Conservation (phyloP, 805 yeast species). For the Candida ovalis region DNA sequence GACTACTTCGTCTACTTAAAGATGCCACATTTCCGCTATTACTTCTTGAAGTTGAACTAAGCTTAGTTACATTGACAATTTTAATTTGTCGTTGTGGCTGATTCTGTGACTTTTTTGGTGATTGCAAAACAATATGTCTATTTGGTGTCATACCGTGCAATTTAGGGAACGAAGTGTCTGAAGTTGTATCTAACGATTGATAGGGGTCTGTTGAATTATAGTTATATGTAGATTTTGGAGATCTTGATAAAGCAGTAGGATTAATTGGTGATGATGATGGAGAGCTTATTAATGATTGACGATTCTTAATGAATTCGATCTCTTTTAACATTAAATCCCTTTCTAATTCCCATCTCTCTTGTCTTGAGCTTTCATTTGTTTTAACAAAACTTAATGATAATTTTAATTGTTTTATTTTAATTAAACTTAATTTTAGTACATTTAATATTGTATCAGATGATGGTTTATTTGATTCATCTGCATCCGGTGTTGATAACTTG, state of each 20-base stretch:
- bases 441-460: slow-evolving; percentile 8
- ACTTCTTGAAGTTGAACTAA: slow-evolving; percentile 1
- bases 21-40: background rate
- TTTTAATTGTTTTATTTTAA: slow-evolving; percentile 18
- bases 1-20: background rate
- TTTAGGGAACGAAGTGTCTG: slow-evolving; percentile 6
- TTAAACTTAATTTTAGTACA: slow-evolving; percentile 14
- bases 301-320: slow-evolving; percentile 21
- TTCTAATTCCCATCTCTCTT: slow-evolving; percentile 22
- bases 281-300: slow-evolving; percentile 1
- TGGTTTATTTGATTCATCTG: background rate
- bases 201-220: background rate
- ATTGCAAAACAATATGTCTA: slow-evolving; percentile 4
- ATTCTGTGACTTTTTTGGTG: slow-evolving; percentile 1
- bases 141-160: slow-evolving; percentile 9
- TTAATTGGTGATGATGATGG: background rate
- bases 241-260: background rate
- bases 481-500: slow-evolving; percentile 6
- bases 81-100: slow-evolving; percentile 9
- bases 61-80: slow-evolving; percentile 9
- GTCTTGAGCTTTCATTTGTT: slow-evolving; percentile 15
- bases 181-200: background rate
- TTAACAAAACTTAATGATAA: slow-evolving; percentile 15
- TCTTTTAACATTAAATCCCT: slow-evolving; percentile 23
- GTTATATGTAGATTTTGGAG: background rate